Conservation (phyloP, 2,329 filamentous ascomycete species). For the Aureobasidium sp. region DNA sequence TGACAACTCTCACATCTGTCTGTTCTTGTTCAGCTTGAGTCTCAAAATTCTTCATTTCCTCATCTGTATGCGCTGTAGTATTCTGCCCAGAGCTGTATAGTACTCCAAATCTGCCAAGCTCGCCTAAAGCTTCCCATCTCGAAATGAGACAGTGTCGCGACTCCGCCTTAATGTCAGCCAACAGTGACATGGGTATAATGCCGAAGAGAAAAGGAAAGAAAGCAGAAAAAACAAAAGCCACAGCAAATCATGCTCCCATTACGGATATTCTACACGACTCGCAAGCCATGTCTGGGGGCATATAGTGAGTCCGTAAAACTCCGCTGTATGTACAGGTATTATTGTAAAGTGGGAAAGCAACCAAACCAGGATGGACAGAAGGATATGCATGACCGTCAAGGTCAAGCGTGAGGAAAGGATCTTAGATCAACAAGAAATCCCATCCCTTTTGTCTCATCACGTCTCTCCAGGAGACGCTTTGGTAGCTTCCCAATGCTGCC, state of each 20-base stretch:
- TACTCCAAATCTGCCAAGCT: not conserved
- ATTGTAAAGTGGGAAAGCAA: not conserved
- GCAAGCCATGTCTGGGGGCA: not conserved
- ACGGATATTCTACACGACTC: not conserved
- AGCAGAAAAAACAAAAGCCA: not conserved
- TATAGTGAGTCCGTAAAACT: not conserved
- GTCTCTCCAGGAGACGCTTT: constrained; percentile 87
- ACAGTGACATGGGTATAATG: not conserved
- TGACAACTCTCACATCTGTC: not conserved
- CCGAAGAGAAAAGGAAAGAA: not conserved
- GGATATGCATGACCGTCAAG: not conserved
- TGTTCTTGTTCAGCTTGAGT: not conserved
- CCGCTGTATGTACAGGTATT: constrained; percentile 7
- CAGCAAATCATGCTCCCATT: not conserved
- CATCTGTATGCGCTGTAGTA: not conserved
- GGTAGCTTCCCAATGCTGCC: constrained; percentile 40
- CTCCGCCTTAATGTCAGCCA: not conserved
- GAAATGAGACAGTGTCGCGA: not conserved
- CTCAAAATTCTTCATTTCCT: not conserved
- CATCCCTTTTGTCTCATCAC: constrained; percentile 85
- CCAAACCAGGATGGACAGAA: constrained; percentile 12
- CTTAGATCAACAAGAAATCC: constrained; percentile 82
- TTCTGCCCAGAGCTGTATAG: not conserved
- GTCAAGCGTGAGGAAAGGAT: not conserved
- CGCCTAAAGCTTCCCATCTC: not conserved